A percentile compares a stretch with the other conserved stretches of the same genome.
Evolutionary conservation across 768 basidiomycete genomes (phyloP).

Genomic region (Tephrocybe sp.): DNA sequence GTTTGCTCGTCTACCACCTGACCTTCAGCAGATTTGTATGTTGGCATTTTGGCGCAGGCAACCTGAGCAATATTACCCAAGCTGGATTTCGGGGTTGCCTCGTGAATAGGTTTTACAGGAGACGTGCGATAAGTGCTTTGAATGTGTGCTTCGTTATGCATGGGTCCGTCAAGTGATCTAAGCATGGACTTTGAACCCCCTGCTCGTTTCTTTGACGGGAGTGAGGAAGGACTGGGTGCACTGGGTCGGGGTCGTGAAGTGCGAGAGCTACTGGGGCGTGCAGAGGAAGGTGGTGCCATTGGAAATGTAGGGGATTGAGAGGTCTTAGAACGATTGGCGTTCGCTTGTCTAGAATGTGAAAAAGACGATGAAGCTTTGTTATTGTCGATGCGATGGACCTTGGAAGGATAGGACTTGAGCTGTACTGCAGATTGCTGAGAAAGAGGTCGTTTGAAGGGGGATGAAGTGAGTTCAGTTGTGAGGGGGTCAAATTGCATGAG

Average conservation of each 20-base stretch:
- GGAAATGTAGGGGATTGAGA: constrained; percentile 20
- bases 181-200: constrained; percentile 5
- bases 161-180: constrained; percentile 30
- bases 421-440: constrained; percentile 37
- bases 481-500: constrained; percentile 58
- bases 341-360: constrained; percentile 22
- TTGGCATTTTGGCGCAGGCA: constrained; percentile 26
- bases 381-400: constrained; percentile 29
- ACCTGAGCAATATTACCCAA: constrained; percentile 39
- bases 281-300: constrained; percentile 26
- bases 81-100: constrained; percentile 37
- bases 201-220: constrained; percentile 10
- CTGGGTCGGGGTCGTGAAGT: constrained; percentile 11
- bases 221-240: constrained; percentile 18
- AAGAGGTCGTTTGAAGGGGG: constrained; percentile 45
- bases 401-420: constrained; percentile 17
- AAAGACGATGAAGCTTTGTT: constrained; percentile 20
- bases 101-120: constrained; percentile 28
- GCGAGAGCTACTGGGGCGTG: constrained; percentile 7
- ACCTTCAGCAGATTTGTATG: constrained; percentile 34
- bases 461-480: constrained; percentile 24
- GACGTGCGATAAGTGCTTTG: constrained; percentile 29
- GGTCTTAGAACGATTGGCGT: not conserved
- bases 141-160: constrained; percentile 36
- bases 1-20: constrained; percentile 21